Base-by-base conservation (phyloP, 768 basidiomycete genomes). In the Mrakia blollopis region DNA sequence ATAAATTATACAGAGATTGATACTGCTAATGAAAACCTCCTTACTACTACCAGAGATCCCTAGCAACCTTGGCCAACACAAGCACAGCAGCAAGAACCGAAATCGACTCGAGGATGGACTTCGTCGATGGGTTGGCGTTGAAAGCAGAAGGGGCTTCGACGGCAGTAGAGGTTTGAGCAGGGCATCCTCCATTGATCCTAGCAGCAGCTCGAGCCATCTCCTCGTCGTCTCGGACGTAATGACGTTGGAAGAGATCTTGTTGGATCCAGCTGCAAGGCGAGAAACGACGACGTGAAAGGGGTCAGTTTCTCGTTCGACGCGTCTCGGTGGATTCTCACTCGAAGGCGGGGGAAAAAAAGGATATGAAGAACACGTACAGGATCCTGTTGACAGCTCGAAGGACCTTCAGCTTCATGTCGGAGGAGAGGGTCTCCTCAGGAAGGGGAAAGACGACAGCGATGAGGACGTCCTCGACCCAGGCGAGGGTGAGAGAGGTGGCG, bases 391-490 rank as follows among this genome's bases (percentile, higher is more conserved):
- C 47, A 6, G 65, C 54, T n/a, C 28, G n/a, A 13, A 75, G 50
- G 14, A 69, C 35, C 25, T 57, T 37, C 23, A 41, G n/a, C 47
- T 75, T 60, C n/a, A 37, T 60, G 47, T 69, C 67, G 50, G 52
- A 32, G 2, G 11, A 5, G 32, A 75, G 41, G 25, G 61, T 63
- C 8, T 44, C 39, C 39, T 73, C 72, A 11, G 60, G 41, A 7
- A 73, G 41, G 4, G 72, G 61, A 21, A 63, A n/a, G n/a, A 73
- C n/a, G 13, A 44, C 61, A 41, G 32, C 60, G 39, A 60, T 6
- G 35, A 70, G 67, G 13, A 70, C 62, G 39, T 68, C 65, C 61
- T 73, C 72, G 13, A 73, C 72, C 72, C 72, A 73, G 1, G 60
- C 72, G 21, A 73, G 72, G 18, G 62, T 41, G 3, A 73, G 41